phyloP scores from a whole-genome alignment of 352 stramenopile genomes.

The Phytophthora europaea region DNA sequence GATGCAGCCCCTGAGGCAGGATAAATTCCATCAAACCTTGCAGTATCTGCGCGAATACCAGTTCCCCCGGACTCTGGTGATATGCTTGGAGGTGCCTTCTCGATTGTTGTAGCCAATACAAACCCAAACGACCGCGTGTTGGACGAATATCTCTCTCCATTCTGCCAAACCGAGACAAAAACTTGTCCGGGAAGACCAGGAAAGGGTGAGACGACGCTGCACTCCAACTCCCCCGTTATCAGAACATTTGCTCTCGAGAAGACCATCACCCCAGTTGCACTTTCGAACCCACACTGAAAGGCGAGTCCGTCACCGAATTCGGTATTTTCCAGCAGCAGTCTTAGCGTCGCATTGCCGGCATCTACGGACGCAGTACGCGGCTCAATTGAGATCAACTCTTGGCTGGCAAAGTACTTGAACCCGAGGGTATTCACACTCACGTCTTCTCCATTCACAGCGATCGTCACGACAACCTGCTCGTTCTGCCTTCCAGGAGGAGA shows the following conservation, averaged over 20 bases:
- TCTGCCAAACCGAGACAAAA: slow-evolving; percentile 44
- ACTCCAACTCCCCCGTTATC: slow-evolving; percentile 20
- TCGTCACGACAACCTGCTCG: slow-evolving; percentile 27
- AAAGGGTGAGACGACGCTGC: slow-evolving; percentile 1
- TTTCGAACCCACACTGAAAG: slow-evolving; percentile 49
- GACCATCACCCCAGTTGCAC: not conserved
- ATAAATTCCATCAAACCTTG: slow-evolving; percentile 26
- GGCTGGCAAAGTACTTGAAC: slow-evolving; percentile 42
- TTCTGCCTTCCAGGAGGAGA: slow-evolving; percentile 20
- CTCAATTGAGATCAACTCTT: slow-evolving; percentile 40
- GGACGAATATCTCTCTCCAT: slow-evolving; percentile 40
- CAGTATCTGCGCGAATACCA: slow-evolving; percentile 27
- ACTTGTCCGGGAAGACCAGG: slow-evolving; percentile 4
- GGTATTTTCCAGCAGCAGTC: slow-evolving; percentile 23
- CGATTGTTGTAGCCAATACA: slow-evolving; percentile 25
- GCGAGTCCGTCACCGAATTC: slow-evolving; percentile 5
- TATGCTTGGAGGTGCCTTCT: slow-evolving; percentile 23
- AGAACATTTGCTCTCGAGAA: slow-evolving; percentile 22
- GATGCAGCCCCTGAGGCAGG: slow-evolving; percentile 31
- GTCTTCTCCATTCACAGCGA: slow-evolving; percentile 43
- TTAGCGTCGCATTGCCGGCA: slow-evolving; percentile 34
- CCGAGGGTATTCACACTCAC: slow-evolving; percentile 4
- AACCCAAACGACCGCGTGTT: slow-evolving; percentile 41
- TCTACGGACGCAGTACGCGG: slow-evolving; percentile 25
- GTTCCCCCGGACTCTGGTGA: slow-evolving; percentile 26